Evolutionary conservation across 192 early-diverging fungal genomes (phyloP).

Genomic region (Piromyces finnis): DNA sequence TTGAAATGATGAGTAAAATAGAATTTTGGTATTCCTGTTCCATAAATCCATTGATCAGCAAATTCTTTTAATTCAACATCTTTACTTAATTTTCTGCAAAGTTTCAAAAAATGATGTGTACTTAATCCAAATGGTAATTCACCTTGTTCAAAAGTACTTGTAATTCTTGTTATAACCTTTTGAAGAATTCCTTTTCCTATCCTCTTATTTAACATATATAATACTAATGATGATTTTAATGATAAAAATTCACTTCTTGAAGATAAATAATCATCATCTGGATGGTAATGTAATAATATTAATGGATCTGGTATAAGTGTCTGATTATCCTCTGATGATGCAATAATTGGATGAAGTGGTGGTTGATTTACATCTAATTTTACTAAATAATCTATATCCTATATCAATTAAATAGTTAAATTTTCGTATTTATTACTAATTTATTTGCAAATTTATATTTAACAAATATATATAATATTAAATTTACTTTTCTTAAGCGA

Average conservation of each 20-base stretch:
- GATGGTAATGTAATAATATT: constrained; percentile 14
- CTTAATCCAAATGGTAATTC: constrained; percentile 26
- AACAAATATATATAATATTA: no score
- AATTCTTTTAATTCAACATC: constrained; percentile 55
- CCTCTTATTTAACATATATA: constrained; percentile 81
- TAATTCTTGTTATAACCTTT: constrained; percentile 63
- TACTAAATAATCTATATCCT: not conserved
- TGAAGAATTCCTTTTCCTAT: constrained; percentile 57
- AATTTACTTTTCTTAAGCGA: constrained; percentile 48
- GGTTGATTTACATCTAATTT: constrained; percentile 67
- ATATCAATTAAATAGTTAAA: not conserved
- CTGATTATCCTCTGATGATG: not conserved
- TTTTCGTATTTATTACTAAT: no score
- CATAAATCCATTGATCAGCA: constrained; percentile 86
- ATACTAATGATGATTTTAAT: constrained; percentile 70
- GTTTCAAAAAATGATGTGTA: constrained; percentile 55
- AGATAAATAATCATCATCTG: constrained; percentile 19
- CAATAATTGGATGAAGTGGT: constrained; percentile 53
- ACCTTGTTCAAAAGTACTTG: constrained; percentile 15
- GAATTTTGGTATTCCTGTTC: constrained; percentile 80
- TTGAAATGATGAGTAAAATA: constrained; percentile 68
- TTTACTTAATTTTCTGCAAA: constrained; percentile 73
- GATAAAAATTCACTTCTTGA: constrained; percentile 47
- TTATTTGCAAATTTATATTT: no score
- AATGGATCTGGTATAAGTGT: constrained; percentile 10